Base-by-base conservation (phyloP, 1,284 basidiomycete species). In the Leccinum pachyderme region DNA sequence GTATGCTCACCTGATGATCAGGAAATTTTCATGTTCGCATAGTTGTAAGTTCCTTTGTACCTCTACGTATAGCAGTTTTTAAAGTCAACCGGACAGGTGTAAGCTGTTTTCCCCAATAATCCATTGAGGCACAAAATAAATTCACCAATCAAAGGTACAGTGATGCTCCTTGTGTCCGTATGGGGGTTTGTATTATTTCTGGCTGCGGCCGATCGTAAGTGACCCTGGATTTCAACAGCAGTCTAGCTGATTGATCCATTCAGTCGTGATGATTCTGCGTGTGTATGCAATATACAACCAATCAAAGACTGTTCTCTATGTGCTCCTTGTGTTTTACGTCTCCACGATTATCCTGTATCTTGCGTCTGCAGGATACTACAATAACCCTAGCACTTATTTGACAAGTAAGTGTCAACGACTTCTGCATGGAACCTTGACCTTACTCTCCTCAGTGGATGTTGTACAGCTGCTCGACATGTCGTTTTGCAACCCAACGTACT, bases 261-360 rank as follows among this genome's bases (percentile, higher is more conserved):
- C 33, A 68, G 66, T 63, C 9, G 54, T 68, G 31, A 65, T 68
- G 63, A 64, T 65, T 43, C 33, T 65, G 8, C 62, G 66, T 2
- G 51, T 66, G 13, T 66, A 68, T 31, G 59, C 66, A 13, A 55
- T 68, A 54, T 68, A 68, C 52, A 28, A 48, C 31, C 50, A 41
- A 52, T 63, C 59, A 25, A 64, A 11, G 60, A 31, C 51, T 11
- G 28, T 66, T 22, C 32, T 65, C 13, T 51, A 54, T 6, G 22
- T 55, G 15, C 62, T 65, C 5, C 54, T 68, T 12, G 31, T 51
- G 29, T n/a, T 58, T 39, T 68, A 55, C 35, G 31, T 11, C 2
- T 12, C 47, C 6, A 57, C 53, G 13, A 27, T 66, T 5, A 5
- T 52, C 31, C 6, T 63, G 11, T 63, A 53, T 22, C 12, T 22